A percentile compares a stretch with the other conserved stretches of the same genome.
Conservation (phyloP, 192 early-diverging fungal genomes). For the Backusella mclennaniae region DNA sequence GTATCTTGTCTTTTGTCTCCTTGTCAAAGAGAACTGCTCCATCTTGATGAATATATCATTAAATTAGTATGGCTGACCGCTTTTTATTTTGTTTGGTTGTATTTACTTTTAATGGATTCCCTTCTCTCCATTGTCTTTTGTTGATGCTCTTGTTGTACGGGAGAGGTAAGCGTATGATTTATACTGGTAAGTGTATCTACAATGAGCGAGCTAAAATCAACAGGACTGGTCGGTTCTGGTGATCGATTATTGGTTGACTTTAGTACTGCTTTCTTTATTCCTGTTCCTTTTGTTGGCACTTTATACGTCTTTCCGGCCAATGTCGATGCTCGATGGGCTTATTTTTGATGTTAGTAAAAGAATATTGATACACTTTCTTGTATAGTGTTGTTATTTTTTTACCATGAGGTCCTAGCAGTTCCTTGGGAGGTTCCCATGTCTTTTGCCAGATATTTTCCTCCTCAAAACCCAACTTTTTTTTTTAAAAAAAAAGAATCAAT, state of each 20-base stretch:
- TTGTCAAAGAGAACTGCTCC: background rate
- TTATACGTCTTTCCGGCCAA: constrained; percentile 12
- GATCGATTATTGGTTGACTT: background rate
- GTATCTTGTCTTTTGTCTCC: constrained; percentile 53
- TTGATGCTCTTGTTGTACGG: background rate
- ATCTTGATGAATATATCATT: background rate
- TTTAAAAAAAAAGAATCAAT: background rate
- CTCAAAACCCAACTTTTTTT: constrained; percentile 33
- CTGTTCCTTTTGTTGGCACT: background rate
- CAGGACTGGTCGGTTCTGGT: background rate
- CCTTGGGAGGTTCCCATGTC: constrained; percentile 25
- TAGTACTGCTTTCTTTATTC: background rate
- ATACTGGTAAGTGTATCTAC: background rate
- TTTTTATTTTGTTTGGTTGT: background rate
- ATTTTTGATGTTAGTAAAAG: background rate
- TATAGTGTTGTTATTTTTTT: background rate
- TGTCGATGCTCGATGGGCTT: constrained; percentile 7
- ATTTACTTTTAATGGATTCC: background rate
- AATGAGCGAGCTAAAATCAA: background rate
- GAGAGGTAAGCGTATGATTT: background rate
- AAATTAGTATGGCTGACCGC: background rate
- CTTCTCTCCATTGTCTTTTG: background rate
- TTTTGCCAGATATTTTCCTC: constrained; percentile 29
- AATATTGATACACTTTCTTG: background rate
- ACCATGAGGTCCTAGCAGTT: constrained; percentile 16